Evolutionary conservation across 2,329 filamentous ascomycete genomes (phyloP), one percentile per base, ranked within the genome.

Genomic region (Beauveria australis): DNA sequence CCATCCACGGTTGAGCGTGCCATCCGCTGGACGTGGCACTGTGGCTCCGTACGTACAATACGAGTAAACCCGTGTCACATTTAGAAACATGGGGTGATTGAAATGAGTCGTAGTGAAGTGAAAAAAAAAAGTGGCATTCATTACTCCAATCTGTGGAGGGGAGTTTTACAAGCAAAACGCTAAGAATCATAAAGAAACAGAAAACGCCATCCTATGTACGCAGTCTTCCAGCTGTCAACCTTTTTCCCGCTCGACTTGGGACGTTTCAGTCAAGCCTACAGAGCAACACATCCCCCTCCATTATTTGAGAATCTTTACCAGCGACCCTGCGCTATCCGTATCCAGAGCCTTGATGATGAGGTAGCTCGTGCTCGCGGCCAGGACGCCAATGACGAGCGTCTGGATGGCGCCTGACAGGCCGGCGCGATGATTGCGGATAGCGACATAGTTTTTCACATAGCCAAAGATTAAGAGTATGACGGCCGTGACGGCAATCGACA

Each of bases 281-380:
- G 28, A 33, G 30, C 30, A 33, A 33, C 30, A 16, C 12, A 16
- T 5, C 3, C 24, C 24, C 5, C 33, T 33, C 12, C 33, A 14
- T 37, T 16, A 19, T 24, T 19, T 5, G 12, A 44, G 4, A 24
- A 3, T 46, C 14, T 22, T 37, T 2, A 6, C 22, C 22, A 41
- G 12, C n/a, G 19, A 26, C 19, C 19, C 8, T 41, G 19, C 33
- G 18, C 2, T 46, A 19, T 40, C 48, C 8, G 59, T 66, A 63
- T 84, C 82, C 62, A 88, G 74, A n/a, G 77, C 70, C 63, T 80
- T 78, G 30, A 88, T 84, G 61, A 88, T 80, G 4, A 74, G 79
- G 71, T 89, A 87, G 24, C 86, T 86, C 9, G 85, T 84, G 1
- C 82, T 86, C 1, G 87, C 87, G 5, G 87, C 87, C 60, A 87